Percentiles rank a stretch among this genome's conserved stretches.
phyloP scores from a whole-genome alignment of 2,329 filamentous ascomycete species.

The Monilinia vaccinii-corymbosi region DNA sequence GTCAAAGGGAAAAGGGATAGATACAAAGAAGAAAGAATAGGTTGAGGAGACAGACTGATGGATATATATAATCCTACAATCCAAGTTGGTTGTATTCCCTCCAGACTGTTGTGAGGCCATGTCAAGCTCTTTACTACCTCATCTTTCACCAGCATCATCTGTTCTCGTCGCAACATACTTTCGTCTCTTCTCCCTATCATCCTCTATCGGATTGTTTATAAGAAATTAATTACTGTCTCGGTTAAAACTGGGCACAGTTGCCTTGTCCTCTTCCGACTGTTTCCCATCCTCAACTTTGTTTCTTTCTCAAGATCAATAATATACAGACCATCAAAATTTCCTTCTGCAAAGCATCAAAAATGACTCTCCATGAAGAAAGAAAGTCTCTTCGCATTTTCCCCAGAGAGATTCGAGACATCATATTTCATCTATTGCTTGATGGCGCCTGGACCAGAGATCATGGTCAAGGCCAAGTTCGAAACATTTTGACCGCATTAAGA shows the following conservation, averaged over 20 bases:
- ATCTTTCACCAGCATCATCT: background rate
- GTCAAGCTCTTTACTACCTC: background rate
- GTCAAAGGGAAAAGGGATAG: background rate
- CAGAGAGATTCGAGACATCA: background rate
- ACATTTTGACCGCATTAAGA: background rate
- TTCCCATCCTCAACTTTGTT: background rate
- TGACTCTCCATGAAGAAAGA: background rate
- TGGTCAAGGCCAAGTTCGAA: background rate
- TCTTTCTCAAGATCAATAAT: background rate
- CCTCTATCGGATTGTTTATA: background rate
- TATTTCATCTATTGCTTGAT: background rate
- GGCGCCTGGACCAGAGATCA: background rate
- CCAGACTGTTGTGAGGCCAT: background rate
- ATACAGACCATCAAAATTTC: background rate
- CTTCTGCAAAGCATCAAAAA: background rate
- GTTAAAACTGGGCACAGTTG: background rate
- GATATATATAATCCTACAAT: background rate
- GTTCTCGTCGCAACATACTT: background rate
- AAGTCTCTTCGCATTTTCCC: background rate
- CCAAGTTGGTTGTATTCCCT: background rate
- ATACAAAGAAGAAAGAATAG: slow-evolving; percentile 19
- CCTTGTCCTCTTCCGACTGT: background rate
- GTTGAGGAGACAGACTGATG: background rate
- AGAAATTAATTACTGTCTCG: background rate
- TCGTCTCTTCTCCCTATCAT: background rate